Percentiles rank a stretch among this genome's conserved stretches.
These are phyloP conservation scores for Acanthamoeba royreba DNA, from an alignment of 208 protist species.

Conservation along the genomic window DNA sequence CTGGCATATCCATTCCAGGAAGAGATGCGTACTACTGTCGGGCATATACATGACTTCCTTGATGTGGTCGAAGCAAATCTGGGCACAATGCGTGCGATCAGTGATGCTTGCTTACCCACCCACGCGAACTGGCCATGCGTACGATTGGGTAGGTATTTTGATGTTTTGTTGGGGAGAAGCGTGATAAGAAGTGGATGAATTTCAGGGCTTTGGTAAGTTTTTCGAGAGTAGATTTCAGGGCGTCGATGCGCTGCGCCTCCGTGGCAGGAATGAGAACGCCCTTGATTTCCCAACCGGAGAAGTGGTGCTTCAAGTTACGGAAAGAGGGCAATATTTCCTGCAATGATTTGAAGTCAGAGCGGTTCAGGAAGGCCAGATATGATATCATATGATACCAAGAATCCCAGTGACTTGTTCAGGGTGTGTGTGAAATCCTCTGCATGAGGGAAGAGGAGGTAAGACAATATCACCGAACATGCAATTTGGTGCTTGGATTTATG, in stretches of 20 bases:
- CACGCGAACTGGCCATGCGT: too few species aligned
- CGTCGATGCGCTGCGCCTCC: neutral
- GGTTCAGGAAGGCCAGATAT: neutral
- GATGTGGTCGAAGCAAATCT: neutral
- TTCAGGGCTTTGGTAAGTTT: slow-evolving; percentile 12
- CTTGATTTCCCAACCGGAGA: slow-evolving; percentile 7
- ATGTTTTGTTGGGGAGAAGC: neutral
- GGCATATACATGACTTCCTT: slow-evolving; percentile 11
- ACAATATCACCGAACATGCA: neutral
- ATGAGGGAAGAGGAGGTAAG: neutral
- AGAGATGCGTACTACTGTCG: neutral
- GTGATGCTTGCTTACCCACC: too few species aligned
- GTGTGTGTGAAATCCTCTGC: neutral
- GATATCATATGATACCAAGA: neutral
- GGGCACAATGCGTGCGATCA: too few species aligned
- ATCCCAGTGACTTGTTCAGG: neutral
- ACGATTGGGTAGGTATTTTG: slow-evolving; percentile 13
- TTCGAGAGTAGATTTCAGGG: neutral
- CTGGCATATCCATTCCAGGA: too few species aligned
- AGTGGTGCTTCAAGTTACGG: slow-evolving; percentile 15
- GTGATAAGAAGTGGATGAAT: neutral
- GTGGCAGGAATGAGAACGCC: neutral
- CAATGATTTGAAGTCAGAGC: neutral
- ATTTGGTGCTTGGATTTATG: too few species aligned
- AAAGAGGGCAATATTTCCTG: slow-evolving; percentile 15